phyloP scores from a whole-genome alignment of 2,329 filamentous ascomycete genomes.

The Ceratocystis alfenasii region DNA sequence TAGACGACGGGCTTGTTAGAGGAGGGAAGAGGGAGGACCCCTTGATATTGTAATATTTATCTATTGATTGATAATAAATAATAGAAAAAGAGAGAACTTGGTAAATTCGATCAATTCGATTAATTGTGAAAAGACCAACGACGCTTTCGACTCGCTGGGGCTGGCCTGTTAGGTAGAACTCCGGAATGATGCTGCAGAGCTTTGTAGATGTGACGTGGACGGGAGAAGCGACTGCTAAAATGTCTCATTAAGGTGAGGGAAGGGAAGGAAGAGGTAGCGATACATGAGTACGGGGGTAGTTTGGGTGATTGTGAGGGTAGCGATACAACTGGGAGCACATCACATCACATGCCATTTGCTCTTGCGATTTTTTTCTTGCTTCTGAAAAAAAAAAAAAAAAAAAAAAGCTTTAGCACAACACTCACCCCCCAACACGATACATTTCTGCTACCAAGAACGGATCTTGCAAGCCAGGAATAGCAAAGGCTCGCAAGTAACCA shows the following conservation, averaged over 20 bases:
- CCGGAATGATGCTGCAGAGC: not conserved
- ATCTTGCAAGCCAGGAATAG: too few species aligned
- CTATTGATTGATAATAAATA: not conserved
- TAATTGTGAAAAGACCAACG: not conserved
- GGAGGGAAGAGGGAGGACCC: not conserved
- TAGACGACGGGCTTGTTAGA: not conserved
- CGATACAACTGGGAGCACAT: too few species aligned
- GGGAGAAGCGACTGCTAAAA: not conserved
- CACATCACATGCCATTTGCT: too few species aligned
- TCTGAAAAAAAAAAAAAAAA: too few species aligned
- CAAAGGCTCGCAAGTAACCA: not conserved
- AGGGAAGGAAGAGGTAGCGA: not conserved
- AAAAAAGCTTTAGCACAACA: too few species aligned
- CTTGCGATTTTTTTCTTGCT: too few species aligned
- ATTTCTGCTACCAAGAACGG: too few species aligned
- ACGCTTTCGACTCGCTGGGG: too few species aligned
- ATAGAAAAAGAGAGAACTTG: not conserved
- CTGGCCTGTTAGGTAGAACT: not conserved
- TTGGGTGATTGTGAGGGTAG: not conserved
- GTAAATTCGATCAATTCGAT: not conserved
- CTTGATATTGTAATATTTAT: not conserved
- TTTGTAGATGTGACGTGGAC: not conserved
- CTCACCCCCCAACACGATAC: too few species aligned
- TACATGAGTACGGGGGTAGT: not conserved
- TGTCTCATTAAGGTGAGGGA: not conserved